Base-by-base conservation (phyloP, 768 basidiomycete genomes). In the Psilocybe subaeruginosa region DNA sequence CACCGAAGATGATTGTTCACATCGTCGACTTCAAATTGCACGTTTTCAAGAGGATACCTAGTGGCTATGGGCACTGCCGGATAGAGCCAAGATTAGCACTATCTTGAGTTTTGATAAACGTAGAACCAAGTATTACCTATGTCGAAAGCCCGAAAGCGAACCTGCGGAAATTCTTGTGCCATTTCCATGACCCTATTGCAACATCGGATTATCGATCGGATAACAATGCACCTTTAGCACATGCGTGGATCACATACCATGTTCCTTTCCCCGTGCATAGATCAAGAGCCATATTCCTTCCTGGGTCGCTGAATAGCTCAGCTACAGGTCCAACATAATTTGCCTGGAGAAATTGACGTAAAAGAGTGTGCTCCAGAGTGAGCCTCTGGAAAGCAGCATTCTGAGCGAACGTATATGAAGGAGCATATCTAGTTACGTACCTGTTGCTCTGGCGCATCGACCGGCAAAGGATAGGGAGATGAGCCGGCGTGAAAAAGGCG, bases 181-280 rank as follows among this genome's bases (percentile, higher is more conserved):
- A 93, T 89, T 65, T 92, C 89, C 73, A 88, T 80, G 3, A 86
- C 78, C 92, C 92, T 93, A 69, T 63, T 56, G 35, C 53, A 58
- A 33, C 56, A 52, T 59, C 69, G 62, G 64, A 54, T 63, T 54
- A 59, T 58, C 51, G 51, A 60, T 63, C 60, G 35, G 65, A 66
- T 69, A 62, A 60, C 51, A 62, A 69, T 58, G 33, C 49, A 53
- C 58, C 45, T 17, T 31, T 27, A 41, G 11, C 14, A 23, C 60
- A 29, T 41, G 39, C 64, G 56, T 54, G 29, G 50, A 61, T 64
- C 54, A 75, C 82, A 57, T 63, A 90, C 92, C 92, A 94, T 74
- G 69, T 74, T 4, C 92, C 92, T 16, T 82, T 89, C 16, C 92
- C 92, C 6, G 87, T 90, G 64, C 92, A 87, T n/a, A 92, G 68